Base-by-base conservation (phyloP, 1,139 yeast species). In the Spathaspora sp. region DNA sequence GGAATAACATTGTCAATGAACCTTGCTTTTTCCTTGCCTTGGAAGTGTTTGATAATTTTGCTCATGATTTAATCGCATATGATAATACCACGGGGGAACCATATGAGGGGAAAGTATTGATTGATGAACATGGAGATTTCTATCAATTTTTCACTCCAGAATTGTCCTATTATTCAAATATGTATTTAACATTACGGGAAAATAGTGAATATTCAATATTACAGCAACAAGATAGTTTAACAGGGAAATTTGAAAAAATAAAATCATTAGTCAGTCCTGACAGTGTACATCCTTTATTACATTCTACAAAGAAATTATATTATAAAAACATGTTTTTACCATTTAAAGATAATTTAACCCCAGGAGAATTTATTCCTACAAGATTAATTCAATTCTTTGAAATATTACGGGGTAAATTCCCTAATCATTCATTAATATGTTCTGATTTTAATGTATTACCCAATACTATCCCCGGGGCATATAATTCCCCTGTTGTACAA, bases 41-140 rank as follows among this genome's bases (percentile, higher is more conserved):
- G 49, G 96, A 89, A 60, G 96, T 89, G 26, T 82, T 89, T 63
- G 96, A 89, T 63, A 89, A 88, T 57, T 81, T 89, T 55, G 78
- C 95, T 2, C 97, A 89, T 63, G 96, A 89, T 60, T 80, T 86
- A 31, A 77, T 89, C 7, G 74, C 95, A 38, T 89, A 87, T 58
- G 96, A 89, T 56, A 80, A 82, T 51, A 58, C 67, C 8, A 81
- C 90, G 0, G 81, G 86, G 6, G 73, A 75, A 49, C 95, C 96
- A 0, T 76, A 80, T 53, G 95, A 89, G 59, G 96, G 91, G 0
- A 82, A 85, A 55, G 96, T 89, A 2, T 76, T 86, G 10, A 71
- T 87, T 38, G 95, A 89, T 58, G 81, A 78, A 34, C 70, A 82
- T 50, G 91, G 93, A 13, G 95, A 89, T 56, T 85, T 86, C 59